A percentile compares a stretch with the other conserved stretches of the same genome.
Conservation (phyloP, 768 basidiomycete species). For the Rhizopogon vulgaris region DNA sequence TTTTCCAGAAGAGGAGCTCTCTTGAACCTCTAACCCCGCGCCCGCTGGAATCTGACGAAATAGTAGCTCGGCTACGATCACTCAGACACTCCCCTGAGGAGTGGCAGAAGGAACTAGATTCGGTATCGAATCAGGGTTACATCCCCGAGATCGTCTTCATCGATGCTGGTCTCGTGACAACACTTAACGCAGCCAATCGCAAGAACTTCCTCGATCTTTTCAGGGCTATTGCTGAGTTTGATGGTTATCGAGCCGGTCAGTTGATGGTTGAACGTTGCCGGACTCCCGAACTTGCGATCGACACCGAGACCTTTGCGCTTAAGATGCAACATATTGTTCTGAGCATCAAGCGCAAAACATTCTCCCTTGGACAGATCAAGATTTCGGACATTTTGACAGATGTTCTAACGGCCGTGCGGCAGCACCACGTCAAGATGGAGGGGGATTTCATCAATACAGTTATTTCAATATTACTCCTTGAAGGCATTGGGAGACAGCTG, state of each 20-base stretch:
- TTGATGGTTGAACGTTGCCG: conserved; percentile 96
- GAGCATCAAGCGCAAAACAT: conserved; percentile 92
- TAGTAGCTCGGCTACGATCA: conserved; percentile 64
- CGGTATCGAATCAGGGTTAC: conserved; percentile 64
- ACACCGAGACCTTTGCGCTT: conserved; percentile 92
- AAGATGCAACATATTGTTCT: conserved; percentile 97
- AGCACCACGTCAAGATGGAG: conserved; percentile 97
- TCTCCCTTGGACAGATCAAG: conserved; percentile 93
- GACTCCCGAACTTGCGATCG: conserved; percentile 82
- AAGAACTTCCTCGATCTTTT: conserved; percentile 96
- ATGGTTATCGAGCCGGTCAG: conserved; percentile 91
- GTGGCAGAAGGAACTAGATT: conserved; percentile 67
- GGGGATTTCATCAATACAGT: conserved; percentile 98
- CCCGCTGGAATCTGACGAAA: conserved; percentile 43
- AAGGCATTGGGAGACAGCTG: conserved; percentile 92
- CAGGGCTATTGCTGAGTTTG: conserved; percentile 91
- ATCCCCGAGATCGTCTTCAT: conserved; percentile 94
- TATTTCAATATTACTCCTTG: conserved; percentile 85
- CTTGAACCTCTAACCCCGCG: conserved; percentile 18
- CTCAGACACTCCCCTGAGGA: conserved; percentile 51
- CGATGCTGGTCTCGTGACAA: conserved; percentile 92
- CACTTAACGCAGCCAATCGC: conserved; percentile 75
- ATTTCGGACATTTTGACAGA: conserved; percentile 91
- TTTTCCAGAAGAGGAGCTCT: conserved; percentile 38
- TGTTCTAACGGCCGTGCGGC: conserved; percentile 78